phyloP scores from a whole-genome alignment of 2,329 filamentous ascomycete genomes.

The Clonostachys byssicola region DNA sequence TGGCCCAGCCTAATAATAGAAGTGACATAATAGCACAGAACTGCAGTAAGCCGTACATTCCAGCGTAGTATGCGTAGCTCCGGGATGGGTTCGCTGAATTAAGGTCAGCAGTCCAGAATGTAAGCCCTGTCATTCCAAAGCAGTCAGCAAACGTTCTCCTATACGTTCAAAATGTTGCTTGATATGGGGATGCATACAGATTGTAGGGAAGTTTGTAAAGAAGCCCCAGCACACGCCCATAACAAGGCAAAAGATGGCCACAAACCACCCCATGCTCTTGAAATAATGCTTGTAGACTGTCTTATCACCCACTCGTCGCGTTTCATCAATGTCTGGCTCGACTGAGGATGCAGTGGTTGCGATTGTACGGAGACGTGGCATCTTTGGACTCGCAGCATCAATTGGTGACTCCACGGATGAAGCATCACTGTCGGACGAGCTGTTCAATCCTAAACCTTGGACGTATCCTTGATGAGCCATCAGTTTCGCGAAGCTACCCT shows the following conservation, averaged over 20 bases:
- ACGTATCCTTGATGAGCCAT: conserved; percentile 29
- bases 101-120: conserved; percentile 29
- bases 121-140: conserved; percentile 26
- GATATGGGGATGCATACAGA: too few relatives aligned
- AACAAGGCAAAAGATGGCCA: not conserved
- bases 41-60: conserved; percentile 18
- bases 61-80: conserved; percentile 18
- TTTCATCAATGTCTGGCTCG: not conserved
- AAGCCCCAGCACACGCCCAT: conserved; percentile 11
- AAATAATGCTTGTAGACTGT: not conserved
- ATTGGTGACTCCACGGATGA: too few relatives aligned
- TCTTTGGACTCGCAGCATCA: too few relatives aligned
- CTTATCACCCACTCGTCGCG: not conserved
- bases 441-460: conserved; percentile 19
- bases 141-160: too few relatives aligned
- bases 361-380: conserved; percentile 3
- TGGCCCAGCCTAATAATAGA: conserved; percentile 6
- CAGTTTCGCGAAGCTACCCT: conserved; percentile 21
- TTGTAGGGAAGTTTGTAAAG: conserved; percentile 14
- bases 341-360: not conserved
- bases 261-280: not conserved
- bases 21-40: conserved; percentile 10
- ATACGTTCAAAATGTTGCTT: too few relatives aligned
- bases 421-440: too few relatives aligned
- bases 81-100: conserved; percentile 5